phyloP scores from a whole-genome alignment of 768 basidiomycete species.

The Strobilomyces dryophilus region DNA sequence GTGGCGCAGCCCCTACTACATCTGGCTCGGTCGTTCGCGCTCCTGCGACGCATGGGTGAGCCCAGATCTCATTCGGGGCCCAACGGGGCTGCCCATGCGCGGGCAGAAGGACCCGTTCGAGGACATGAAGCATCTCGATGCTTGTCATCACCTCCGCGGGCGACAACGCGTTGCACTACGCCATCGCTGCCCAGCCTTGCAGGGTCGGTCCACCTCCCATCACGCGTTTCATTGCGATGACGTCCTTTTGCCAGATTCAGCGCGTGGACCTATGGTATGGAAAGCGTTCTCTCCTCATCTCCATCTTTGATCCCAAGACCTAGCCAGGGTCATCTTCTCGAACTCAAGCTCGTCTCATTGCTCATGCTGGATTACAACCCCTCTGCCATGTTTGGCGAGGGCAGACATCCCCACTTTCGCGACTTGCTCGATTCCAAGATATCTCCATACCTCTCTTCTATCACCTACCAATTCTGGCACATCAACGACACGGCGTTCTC shows the following conservation, averaged over 20 bases:
- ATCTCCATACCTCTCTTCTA: slow-evolving; percentile 64
- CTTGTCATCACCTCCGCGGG: slow-evolving; percentile 76
- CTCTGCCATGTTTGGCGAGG: slow-evolving; percentile 64
- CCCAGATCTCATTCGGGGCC: neutral
- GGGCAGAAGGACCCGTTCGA: slow-evolving; percentile 69
- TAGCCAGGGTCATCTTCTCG: slow-evolving; percentile 72
- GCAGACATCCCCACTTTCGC: slow-evolving; percentile 57
- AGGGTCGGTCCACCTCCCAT: slow-evolving; percentile 32
- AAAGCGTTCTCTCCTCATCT: neutral
- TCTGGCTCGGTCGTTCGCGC: slow-evolving; percentile 71
- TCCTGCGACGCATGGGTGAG: slow-evolving; percentile 55
- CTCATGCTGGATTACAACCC: slow-evolving; percentile 55
- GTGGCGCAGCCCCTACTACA: slow-evolving; percentile 55
- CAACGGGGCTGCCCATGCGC: slow-evolving; percentile 1
- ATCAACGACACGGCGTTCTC: slow-evolving; percentile 48
- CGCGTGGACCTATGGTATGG: slow-evolving; percentile 63
- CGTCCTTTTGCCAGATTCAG: too few species aligned
- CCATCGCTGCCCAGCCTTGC: slow-evolving; percentile 57
- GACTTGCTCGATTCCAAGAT: slow-evolving; percentile 55
- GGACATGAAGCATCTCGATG: slow-evolving; percentile 65
- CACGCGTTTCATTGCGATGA: too few species aligned
- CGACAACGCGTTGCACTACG: slow-evolving; percentile 79
- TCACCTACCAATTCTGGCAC: slow-evolving; percentile 76
- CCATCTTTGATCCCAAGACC: neutral
- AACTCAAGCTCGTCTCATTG: slow-evolving; percentile 71